Conservation (phyloP, 768 basidiomycete genomes). For the Thelephora aurantiotincta region DNA sequence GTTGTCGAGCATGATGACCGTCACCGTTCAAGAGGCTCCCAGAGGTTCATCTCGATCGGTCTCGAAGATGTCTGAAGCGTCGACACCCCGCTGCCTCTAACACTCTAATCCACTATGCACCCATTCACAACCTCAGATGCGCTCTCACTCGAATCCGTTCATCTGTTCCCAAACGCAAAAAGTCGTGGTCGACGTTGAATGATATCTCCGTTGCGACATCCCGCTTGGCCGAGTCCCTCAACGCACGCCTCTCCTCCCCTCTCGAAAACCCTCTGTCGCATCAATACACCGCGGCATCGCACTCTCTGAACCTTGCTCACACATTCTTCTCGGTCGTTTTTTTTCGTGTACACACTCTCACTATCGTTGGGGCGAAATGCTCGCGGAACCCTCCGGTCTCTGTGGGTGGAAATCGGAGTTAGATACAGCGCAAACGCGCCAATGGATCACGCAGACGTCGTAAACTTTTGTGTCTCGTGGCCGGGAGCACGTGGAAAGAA, state of each 20-base stretch:
- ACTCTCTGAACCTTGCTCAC: slow-evolving; percentile 39
- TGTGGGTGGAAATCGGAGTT: slow-evolving; percentile 31
- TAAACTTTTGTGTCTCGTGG: slow-evolving; percentile 44
- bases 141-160: neutral
- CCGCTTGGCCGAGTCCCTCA: slow-evolving; percentile 39
- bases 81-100: neutral
- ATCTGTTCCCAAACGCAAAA: neutral
- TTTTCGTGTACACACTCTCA: slow-evolving; percentile 5
- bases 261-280: slow-evolving; percentile 51
- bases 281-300: slow-evolving; percentile 41
- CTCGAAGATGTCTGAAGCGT: too few species aligned
- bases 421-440: slow-evolving; percentile 56
- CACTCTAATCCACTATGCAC: neutral
- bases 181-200: slow-evolving; percentile 19
- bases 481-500: slow-evolving; percentile 47
- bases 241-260: slow-evolving; percentile 31
- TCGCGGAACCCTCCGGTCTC: slow-evolving; percentile 30
- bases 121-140: neutral
- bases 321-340: slow-evolving; percentile 4
- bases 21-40: too few species aligned
- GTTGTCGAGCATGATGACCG: too few species aligned
- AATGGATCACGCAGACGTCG: slow-evolving; percentile 26
- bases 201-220: slow-evolving; percentile 36
- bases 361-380: slow-evolving; percentile 29
- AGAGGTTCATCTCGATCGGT: too few species aligned